phyloP scores from a whole-genome alignment of 305 asterid species.

The Fraxinus sp. region DNA sequence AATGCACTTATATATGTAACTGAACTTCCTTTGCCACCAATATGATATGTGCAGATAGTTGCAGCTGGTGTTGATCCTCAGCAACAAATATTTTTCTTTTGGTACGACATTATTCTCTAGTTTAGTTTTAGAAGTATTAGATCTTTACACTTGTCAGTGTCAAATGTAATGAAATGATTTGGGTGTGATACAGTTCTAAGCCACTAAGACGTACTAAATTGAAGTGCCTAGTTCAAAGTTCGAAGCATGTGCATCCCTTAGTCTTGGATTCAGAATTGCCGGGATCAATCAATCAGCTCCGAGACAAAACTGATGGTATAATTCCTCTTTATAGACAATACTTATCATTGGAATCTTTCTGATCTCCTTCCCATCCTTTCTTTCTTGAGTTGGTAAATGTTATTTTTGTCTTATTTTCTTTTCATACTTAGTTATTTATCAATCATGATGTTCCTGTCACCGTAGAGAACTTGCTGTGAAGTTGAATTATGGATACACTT shows the following conservation, averaged over 20 bases:
- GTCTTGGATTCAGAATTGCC: constrained; percentile 62
- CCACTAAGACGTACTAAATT: constrained; percentile 56
- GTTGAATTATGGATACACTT: constrained; percentile 15
- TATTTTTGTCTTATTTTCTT: background rate
- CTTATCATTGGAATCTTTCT: constrained; percentile 10
- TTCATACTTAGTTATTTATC: background rate
- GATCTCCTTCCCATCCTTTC: background rate
- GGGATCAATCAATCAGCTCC: constrained; percentile 46
- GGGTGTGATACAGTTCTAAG: constrained; percentile 62
- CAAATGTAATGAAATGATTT: constrained; percentile 31
- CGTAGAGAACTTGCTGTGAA: constrained; percentile 3
- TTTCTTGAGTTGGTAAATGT: constrained; percentile 15
- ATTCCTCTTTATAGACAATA: constrained; percentile 21
- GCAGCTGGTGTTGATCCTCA: constrained; percentile 91
- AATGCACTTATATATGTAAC: constrained; percentile 10
- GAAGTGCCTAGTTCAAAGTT: constrained; percentile 46
- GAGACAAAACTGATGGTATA: constrained; percentile 73
- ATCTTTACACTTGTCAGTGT: constrained; percentile 18
- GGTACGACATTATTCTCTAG: constrained; percentile 46
- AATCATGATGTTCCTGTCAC: constrained; percentile 1
- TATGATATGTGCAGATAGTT: constrained; percentile 55
- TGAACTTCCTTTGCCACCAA: constrained; percentile 13
- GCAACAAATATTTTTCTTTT: constrained; percentile 77
- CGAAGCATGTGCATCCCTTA: constrained; percentile 76
- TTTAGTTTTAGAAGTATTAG: constrained; percentile 21